A percentile compares a stretch with the other conserved stretches of the same genome.
phyloP scores from a whole-genome alignment of 1,284 basidiomycete genomes.

The Neolentinus lepideus region DNA sequence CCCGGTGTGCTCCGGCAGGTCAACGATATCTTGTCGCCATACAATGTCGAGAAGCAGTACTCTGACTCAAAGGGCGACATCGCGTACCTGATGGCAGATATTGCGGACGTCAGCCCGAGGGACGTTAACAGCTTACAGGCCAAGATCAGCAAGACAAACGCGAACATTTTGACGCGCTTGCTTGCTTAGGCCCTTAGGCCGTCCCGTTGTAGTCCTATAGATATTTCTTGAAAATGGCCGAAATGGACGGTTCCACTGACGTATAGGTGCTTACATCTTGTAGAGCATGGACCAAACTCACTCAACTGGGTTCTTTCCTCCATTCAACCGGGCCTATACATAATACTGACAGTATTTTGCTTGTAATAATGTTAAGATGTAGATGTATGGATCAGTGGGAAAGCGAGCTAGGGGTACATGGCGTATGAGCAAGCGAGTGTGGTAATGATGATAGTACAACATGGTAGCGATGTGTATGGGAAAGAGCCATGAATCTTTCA shows the following conservation, averaged over 20 bases:
- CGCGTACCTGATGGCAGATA: slow-evolving; percentile 95
- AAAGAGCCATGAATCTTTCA: slow-evolving; percentile 19
- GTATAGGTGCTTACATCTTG: slow-evolving; percentile 10
- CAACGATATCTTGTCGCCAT: slow-evolving; percentile 88
- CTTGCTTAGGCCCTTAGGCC: slow-evolving; percentile 39
- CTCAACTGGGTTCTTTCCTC: slow-evolving; percentile 27
- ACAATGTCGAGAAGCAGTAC: slow-evolving; percentile 99
- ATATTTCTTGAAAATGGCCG: slow-evolving; percentile 18
- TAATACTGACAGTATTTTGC: not conserved
- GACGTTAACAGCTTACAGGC: slow-evolving; percentile 84
- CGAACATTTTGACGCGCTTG: slow-evolving; percentile 86
- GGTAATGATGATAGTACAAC: slow-evolving; percentile 2
- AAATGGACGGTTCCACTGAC: slow-evolving; percentile 24
- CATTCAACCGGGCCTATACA: slow-evolving; percentile 8
- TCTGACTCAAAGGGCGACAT: slow-evolving; percentile 95
- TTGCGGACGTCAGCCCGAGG: slow-evolving; percentile 79
- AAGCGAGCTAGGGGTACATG: slow-evolving; percentile 6
- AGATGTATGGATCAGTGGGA: slow-evolving; percentile 8
- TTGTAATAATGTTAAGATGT: slow-evolving; percentile 5
- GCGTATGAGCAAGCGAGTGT: slow-evolving; percentile 3
- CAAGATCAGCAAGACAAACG: slow-evolving; percentile 73
- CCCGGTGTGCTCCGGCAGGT: slow-evolving; percentile 95
- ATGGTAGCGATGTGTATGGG: not conserved
- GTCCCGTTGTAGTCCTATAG: not conserved
- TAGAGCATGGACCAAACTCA: slow-evolving; percentile 16